Evolutionary conservation across 352 stramenopile species (phyloP), one percentile per base, ranked within the genome.

Genomic region (Halophytophthora batemanensis): DNA sequence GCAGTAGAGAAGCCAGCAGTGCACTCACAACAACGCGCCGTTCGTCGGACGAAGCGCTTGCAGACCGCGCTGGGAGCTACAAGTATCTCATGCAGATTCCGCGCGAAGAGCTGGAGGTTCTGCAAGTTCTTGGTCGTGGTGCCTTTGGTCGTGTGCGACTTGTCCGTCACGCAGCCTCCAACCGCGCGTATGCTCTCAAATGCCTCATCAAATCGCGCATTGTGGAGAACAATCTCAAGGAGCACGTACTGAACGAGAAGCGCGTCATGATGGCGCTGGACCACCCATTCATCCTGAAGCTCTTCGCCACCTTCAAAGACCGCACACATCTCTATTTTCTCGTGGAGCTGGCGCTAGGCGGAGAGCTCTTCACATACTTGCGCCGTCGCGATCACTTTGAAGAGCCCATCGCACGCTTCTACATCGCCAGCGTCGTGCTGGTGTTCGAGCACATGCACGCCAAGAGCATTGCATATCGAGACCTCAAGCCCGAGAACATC

Each of bases 341-440:
- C 0, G 75, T 98, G n/a, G 92, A 98, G 45, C 86, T 95, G 14
- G 87, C 95, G 5, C 60, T 92, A 15, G 92, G 91, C 8, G 92
- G 91, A 6, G 92, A 98, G 60, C 75, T 98, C 6, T 98, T 97
- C 71, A 97, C 88, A 37, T 93, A 96, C 51, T 59, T 98, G 50
- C 70, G 86, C 6, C 72, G 80, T 7, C 64, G 53, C 33, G 78
- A 90, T 31, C 68, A 82, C 6, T 88, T 97, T 45, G 72, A 89
- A 21, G 81, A 92, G 25, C 68, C 76, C 2, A 50, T 92, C 3
- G 82, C 80, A 11, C 74, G 77, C 36, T 97, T 96, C 53, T 97
- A 95, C 66, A 86, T 94, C 31, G 81, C 81, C 11, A 90, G 91
- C 57, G 87, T 98, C 33, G 78, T 96, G 12, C 65, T 97, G 8